Evolutionary conservation across 805 yeast genomes (phyloP), one percentile per base, ranked within the genome.

Genomic region (Blastobotrys mokoenaii): DNA sequence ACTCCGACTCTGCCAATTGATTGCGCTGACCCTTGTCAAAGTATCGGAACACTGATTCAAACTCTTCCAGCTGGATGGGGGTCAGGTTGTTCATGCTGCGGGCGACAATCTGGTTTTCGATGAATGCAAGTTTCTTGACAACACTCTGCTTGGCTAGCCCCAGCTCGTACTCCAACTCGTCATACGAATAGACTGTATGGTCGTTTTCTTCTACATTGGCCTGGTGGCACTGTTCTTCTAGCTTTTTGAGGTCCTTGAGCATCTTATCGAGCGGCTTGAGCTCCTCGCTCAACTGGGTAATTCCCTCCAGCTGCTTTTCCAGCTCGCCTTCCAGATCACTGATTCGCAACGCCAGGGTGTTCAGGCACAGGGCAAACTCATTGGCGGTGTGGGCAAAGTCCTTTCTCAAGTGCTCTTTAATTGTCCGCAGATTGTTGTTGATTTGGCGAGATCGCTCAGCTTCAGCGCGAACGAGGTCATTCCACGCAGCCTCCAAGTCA

Each of bases 1-100:
- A 74, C 53, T 74, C 78, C 9, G 49, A 41, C 45, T 68, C 68
- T 30, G 63, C 61, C 44, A 74, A 56, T 31, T 63, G 58, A 33
- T 65, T 63, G 45, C 66, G 67, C 39, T 60, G 60, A 1, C 66
- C 63, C 29, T 55, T 59, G 48, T 64, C 69, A 47, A 68, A 68
- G 46, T 65, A 67, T 9, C 71, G 55, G 49, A 74, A 74, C 12
- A 71, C 66, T 3, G 68, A 54, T 49, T 70, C 73, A 51, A 69
- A 69, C 44, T 71, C 73, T 38, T 66, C 71, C 16, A 66, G 49
- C 43, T 67, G 70, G 20, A 58, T 57, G 1, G 68, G 65, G 6
- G 69, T 60, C 38, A 67, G 45, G 40, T 58, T 62, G 29, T 62
- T 58, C 57, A 61, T 54, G 41, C 53, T 50, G 8, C 64, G 54